Base-by-base conservation (phyloP, 73 alveolate species). In the Symbiodinium pilosum region DNA sequence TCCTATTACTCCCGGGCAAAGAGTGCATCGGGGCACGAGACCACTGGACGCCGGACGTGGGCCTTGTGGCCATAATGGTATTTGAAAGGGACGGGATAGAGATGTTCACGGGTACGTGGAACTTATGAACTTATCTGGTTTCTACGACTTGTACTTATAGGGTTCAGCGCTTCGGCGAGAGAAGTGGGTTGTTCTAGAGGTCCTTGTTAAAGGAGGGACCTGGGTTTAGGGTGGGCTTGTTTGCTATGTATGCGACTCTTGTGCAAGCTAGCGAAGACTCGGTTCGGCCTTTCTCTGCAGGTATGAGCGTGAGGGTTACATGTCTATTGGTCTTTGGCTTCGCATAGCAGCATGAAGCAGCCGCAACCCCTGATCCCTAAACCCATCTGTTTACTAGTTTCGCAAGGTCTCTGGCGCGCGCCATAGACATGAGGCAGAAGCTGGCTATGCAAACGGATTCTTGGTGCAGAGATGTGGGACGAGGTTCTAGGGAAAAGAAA, bases 31-130 rank as follows among this genome's bases (percentile, higher is more conserved):
- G 81, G 81, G 30, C 14, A 34, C 8, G 75, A 44, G 93, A n/a
- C 39, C 11, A 21, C 11, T 18, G 84, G 64, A 18, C 43, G 87
- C 14, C 95, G 95, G 41, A 89, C 95, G 51, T 89, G 95, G 95
- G 75, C 81, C 81, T 20, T 38, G 20, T 54, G 73, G 73, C 73
- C 68, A n/a, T n/a, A n/a, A n/a, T n/a, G n/a, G n/a, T n/a, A n/a
- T n/a, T n/a, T n/a, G n/a, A n/a, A n/a, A n/a, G n/a, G n/a, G n/a
- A n/a, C n/a, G n/a, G n/a, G n/a, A n/a, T n/a, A n/a, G n/a, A n/a
- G n/a, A n/a, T n/a, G 81, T 30, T 30, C 30, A 64, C 39, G 81
- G 73, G 34, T 3, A 8, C 3, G 32, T 64, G 24, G 24, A 47
- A 16, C 24, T 7, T 56, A 21, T 0, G 6, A 20, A 56, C 7